phyloP scores from a whole-genome alignment of 2,329 filamentous ascomycete genomes.

The Zasmidium citrigriseum region DNA sequence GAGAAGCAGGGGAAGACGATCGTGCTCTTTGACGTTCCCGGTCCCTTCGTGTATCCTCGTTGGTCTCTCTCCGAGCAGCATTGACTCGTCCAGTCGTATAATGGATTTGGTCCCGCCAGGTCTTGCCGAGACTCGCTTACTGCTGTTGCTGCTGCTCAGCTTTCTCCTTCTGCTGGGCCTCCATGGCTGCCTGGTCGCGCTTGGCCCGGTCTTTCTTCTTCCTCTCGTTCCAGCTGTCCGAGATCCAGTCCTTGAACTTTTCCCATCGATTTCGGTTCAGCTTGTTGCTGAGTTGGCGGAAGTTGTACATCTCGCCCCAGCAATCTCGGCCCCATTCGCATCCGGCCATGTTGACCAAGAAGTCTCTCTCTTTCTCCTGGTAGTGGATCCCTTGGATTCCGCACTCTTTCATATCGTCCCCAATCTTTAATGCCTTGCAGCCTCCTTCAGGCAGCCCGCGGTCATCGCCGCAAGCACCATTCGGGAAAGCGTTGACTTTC shows the following conservation, averaged over 20 bases:
- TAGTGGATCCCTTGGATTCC: slow-evolving; percentile 69
- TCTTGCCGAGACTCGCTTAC: neutral
- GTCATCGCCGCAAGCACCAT: slow-evolving; percentile 80
- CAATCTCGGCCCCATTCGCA: slow-evolving; percentile 97
- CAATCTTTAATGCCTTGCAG: slow-evolving; percentile 26
- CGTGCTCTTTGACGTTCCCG: neutral
- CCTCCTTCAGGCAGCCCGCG: slow-evolving; percentile 63
- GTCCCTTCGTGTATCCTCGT: neutral
- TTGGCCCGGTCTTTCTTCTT: slow-evolving; percentile 26
- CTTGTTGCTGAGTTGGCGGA: slow-evolving; percentile 85
- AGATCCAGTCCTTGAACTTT: slow-evolving; percentile 54
- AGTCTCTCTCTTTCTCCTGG: slow-evolving; percentile 79
- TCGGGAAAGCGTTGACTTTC: slow-evolving; percentile 91
- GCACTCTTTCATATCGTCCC: slow-evolving; percentile 30
- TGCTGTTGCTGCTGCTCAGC: slow-evolving; percentile 7
- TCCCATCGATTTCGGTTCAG: slow-evolving; percentile 85
- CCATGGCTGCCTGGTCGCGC: slow-evolving; percentile 15
- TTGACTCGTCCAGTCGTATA: neutral
- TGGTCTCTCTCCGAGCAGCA: neutral
- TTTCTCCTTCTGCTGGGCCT: slow-evolving; percentile 13
- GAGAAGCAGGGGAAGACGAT: neutral
- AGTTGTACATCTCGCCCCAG: slow-evolving; percentile 97
- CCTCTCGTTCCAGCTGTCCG: slow-evolving; percentile 36
- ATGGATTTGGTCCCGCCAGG: neutral
- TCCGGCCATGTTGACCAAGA: slow-evolving; percentile 97